phyloP scores from a whole-genome alignment of 805 yeast species.

The Kuraishia hungarica region DNA sequence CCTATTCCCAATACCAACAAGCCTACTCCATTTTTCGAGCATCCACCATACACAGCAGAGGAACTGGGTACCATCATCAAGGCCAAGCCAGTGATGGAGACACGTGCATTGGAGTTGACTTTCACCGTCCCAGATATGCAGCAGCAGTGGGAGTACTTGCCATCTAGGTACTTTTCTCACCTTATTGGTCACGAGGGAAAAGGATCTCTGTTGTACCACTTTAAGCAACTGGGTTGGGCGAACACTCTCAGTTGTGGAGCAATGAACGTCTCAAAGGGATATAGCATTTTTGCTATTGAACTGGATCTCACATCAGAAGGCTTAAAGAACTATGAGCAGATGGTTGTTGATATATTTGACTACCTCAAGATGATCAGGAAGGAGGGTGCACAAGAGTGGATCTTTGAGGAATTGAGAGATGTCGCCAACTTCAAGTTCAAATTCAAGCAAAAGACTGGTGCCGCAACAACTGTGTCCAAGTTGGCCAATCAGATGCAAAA shows the following conservation, averaged over 20 bases:
- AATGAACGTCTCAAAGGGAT: slow-evolving; percentile 56
- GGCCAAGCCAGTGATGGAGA: slow-evolving; percentile 80
- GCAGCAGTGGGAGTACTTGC: slow-evolving; percentile 57
- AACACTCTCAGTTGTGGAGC: slow-evolving; percentile 70
- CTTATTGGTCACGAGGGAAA: slow-evolving; percentile 88
- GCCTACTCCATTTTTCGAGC: slow-evolving; percentile 34
- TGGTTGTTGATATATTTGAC: slow-evolving; percentile 56
- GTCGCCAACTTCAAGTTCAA: slow-evolving; percentile 65
- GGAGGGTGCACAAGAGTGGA: slow-evolving; percentile 67
- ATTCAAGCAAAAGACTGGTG: slow-evolving; percentile 69
- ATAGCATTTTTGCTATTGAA: slow-evolving; percentile 58
- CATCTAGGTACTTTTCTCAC: slow-evolving; percentile 68
- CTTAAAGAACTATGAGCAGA: slow-evolving; percentile 48
- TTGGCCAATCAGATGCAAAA: slow-evolving; percentile 57
- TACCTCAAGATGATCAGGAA: slow-evolving; percentile 55
- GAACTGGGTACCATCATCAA: slow-evolving; percentile 46
- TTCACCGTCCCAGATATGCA: slow-evolving; percentile 75
- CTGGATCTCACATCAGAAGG: slow-evolving; percentile 76
- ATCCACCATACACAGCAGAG: slow-evolving; percentile 38
- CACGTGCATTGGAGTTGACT: slow-evolving; percentile 53
- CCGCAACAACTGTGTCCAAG: slow-evolving; percentile 64
- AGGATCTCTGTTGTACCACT: slow-evolving; percentile 68
- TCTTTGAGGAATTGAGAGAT: slow-evolving; percentile 67
- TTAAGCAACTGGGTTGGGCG: slow-evolving; percentile 75
- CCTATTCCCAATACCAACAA: slow-evolving; percentile 46